Base-by-base conservation (phyloP, 208 protist species). In the Novymonas esmeraldas region DNA sequence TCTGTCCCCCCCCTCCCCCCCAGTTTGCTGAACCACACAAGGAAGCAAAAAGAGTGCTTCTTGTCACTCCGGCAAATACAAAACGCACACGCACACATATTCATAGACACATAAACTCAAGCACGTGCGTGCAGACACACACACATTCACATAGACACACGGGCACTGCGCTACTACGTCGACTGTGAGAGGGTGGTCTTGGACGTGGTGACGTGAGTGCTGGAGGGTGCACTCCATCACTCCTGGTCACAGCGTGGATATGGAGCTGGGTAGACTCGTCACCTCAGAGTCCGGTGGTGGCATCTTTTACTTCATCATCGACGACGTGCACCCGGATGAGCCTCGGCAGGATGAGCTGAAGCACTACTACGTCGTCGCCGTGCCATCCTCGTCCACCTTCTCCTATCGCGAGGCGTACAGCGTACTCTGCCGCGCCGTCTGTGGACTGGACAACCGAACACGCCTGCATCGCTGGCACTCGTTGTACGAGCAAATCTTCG, bases 231-330 rank as follows among this genome's bases (percentile, higher is more conserved):
- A 33, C 22, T 7, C 36, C 34, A 49, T 0, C 16, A n/a, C 6
- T 54, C 2, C 16, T 18, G 3, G 3, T 61, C n/a, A 2, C 11
- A 44, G 14, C 11, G n/a, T n/a, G n/a, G n/a, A n/a, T n/a, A 85
- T 86, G 81, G 76, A 87, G 49, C 33, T 87, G 24, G 78, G 80
- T 16, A 79, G 79, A 61, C 73, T 86, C 18, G 55, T 63, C 24
- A 86, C 80, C 2, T 45, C 64, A 2, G 58, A 61, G 18, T n/a
- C 31, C 29, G 22, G 49, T 34, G 84, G 75, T 3, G 42, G 70
- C 41, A 78, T 94, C 14, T 86, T 87, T 39, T 84, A 90, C 51
- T 94, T 94, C 50, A 70, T 70, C 38, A 28, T 94, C 1, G 89
- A 94, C 62, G 64, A 75, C 10, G 56, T 66, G 5, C 72, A 75